phyloP scores from a whole-genome alignment of 495 filamentous ascomycete species.

The Aspergillus asperescens region DNA sequence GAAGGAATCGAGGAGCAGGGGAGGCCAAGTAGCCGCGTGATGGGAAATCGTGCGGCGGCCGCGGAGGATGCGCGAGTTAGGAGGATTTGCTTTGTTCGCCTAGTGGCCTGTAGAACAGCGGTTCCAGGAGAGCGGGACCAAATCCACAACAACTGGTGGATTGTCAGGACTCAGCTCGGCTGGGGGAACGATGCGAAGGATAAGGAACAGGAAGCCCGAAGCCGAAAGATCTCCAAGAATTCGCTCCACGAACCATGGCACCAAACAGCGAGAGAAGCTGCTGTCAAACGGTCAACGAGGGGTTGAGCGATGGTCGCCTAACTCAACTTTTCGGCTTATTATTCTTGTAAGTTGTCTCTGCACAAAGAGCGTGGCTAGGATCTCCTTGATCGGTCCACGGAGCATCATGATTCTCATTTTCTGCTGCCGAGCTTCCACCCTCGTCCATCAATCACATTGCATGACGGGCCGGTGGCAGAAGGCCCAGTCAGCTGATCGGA shows the following conservation, averaged over 20 bases:
- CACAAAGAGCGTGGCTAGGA: neutral
- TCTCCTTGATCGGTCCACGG: neutral
- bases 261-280: neutral
- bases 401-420: no score
- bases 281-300: neutral
- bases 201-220: neutral
- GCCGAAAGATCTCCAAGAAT: neutral
- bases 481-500: neutral
- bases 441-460: neutral
- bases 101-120: slow-evolving; percentile 4
- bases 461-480: neutral
- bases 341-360: no score
- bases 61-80: slow-evolving; percentile 1
- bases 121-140: slow-evolving; percentile 15
- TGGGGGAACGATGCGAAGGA: neutral
- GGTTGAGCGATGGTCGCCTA: neutral
- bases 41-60: slow-evolving; percentile 5
- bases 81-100: slow-evolving; percentile 10
- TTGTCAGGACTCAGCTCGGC: neutral
- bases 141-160: neutral
- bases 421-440: no score
- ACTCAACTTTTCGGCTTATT: slow-evolving; percentile 9
- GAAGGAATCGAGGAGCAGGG: slow-evolving; percentile 1
- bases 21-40: slow-evolving; percentile 12
- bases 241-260: neutral